Conservation (phyloP, 2,329 filamentous ascomycete species). For the Coleophoma cylindrospora region DNA sequence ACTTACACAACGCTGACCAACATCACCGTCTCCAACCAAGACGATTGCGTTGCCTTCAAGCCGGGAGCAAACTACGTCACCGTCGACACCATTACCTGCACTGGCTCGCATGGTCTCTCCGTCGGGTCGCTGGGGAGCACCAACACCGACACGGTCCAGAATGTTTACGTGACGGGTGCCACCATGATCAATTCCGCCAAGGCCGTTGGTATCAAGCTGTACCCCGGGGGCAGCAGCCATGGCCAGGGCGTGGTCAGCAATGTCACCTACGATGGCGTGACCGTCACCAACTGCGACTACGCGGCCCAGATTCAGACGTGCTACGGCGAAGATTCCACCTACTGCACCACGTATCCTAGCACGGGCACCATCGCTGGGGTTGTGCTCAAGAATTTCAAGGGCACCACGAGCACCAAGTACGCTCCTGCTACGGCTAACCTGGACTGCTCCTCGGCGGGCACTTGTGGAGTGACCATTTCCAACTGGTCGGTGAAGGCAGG, state of each 20-base stretch:
- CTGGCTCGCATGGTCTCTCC: conserved; percentile 40
- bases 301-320: conserved; percentile 41
- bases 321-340: conserved; percentile 30
- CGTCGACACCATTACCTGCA: conserved; percentile 36
- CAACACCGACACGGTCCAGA: conserved; percentile 33
- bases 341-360: conserved; percentile 30
- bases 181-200: conserved; percentile 37
- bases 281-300: conserved; percentile 33
- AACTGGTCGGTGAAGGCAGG: not conserved
- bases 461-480: conserved; percentile 29
- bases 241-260: conserved; percentile 34
- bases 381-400: conserved; percentile 31
- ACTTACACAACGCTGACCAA: conserved; percentile 42
- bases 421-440: conserved; percentile 30
- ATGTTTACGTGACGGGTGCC: conserved; percentile 34
- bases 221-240: conserved; percentile 31
- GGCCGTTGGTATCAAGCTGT: conserved; percentile 41
- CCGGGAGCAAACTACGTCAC: conserved; percentile 41
- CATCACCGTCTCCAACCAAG: conserved; percentile 48
- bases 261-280: conserved; percentile 34
- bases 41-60: conserved; percentile 55
- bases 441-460: conserved; percentile 31
- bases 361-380: conserved; percentile 29
- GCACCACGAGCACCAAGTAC: conserved; percentile 32
- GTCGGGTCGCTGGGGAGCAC: conserved; percentile 35